phyloP scores from a whole-genome alignment of 352 stramenopile genomes.

The Phytopythium helicoides region DNA sequence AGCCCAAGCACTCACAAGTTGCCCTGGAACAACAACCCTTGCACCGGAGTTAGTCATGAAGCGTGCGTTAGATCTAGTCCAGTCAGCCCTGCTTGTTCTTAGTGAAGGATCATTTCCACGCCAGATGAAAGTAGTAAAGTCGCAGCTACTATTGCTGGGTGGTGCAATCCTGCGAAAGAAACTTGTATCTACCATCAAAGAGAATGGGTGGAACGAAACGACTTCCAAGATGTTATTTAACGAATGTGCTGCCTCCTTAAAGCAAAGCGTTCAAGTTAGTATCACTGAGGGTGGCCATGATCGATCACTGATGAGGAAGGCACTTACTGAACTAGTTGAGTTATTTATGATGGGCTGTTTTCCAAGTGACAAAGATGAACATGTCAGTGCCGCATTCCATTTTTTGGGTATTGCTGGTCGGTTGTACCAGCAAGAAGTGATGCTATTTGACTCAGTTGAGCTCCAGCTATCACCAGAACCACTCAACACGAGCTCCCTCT shows the following conservation, averaged over 20 bases:
- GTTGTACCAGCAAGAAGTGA: slow-evolving; percentile 35
- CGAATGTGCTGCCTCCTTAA: slow-evolving; percentile 13
- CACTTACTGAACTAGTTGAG: slow-evolving; percentile 65
- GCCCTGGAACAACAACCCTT: background rate
- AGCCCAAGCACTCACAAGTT: slow-evolving; percentile 45
- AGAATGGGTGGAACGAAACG: no score
- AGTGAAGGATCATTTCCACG: slow-evolving; percentile 36
- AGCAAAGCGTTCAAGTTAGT: slow-evolving; percentile 35
- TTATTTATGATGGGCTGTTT: slow-evolving; percentile 48
- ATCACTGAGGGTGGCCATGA: slow-evolving; percentile 55
- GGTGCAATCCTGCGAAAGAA: slow-evolving; percentile 52
- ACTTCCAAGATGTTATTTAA: slow-evolving; percentile 1
- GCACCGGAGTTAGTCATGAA: background rate
- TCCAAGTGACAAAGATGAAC: slow-evolving; percentile 35
- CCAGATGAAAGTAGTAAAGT: slow-evolving; percentile 35
- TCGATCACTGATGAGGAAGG: slow-evolving; percentile 41
- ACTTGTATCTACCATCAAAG: background rate
- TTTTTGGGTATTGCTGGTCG: slow-evolving; percentile 53
- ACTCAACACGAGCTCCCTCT: background rate
- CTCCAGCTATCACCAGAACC: slow-evolving; percentile 28
- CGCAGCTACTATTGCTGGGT: slow-evolving; percentile 51
- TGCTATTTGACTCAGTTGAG: slow-evolving; percentile 64
- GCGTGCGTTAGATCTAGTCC: slow-evolving; percentile 27
- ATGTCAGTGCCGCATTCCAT: slow-evolving; percentile 71
- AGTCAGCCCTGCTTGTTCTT: slow-evolving; percentile 22